These are phyloP conservation scores for Termitomyces titanicus DNA, from an alignment of 768 basidiomycete species.

Conservation along the genomic window DNA sequence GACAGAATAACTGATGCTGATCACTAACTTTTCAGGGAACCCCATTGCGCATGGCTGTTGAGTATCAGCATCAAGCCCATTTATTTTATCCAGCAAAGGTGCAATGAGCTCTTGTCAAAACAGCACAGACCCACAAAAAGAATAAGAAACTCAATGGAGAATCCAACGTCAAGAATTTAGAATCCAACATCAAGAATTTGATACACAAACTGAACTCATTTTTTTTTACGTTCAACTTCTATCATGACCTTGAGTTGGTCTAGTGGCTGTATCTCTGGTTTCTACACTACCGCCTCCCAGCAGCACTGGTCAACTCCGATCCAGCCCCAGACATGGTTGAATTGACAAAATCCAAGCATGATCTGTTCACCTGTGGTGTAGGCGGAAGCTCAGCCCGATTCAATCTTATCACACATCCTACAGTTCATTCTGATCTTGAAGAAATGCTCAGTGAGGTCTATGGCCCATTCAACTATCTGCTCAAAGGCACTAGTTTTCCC, in stretches of 20 bases:
- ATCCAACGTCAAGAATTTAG: no score
- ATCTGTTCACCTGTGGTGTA: not conserved
- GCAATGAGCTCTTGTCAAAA: no score
- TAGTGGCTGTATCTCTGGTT: constrained; percentile 1
- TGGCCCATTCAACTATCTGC: not conserved
- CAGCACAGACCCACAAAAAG: no score
- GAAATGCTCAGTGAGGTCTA: not conserved
- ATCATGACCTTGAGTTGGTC: not conserved
- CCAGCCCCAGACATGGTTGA: not conserved
- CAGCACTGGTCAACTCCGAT: not conserved
- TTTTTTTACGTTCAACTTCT: not conserved
- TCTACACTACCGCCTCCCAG: not conserved
- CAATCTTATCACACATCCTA: not conserved
- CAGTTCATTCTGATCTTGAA: no score
- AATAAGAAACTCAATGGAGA: no score
- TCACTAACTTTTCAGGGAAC: not conserved
- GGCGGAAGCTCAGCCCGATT: not conserved
- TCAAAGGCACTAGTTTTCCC: not conserved
- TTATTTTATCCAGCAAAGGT: not conserved
- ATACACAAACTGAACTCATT: no score
- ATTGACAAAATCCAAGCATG: not conserved
- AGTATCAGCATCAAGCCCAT: not conserved
- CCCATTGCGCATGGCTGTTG: not conserved
- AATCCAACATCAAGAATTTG: no score
- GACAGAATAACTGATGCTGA: not conserved